These are phyloP conservation scores for Ophiostoma sp. DNA, from an alignment of 2,329 filamentous ascomycete genomes.

Conservation along the genomic window DNA sequence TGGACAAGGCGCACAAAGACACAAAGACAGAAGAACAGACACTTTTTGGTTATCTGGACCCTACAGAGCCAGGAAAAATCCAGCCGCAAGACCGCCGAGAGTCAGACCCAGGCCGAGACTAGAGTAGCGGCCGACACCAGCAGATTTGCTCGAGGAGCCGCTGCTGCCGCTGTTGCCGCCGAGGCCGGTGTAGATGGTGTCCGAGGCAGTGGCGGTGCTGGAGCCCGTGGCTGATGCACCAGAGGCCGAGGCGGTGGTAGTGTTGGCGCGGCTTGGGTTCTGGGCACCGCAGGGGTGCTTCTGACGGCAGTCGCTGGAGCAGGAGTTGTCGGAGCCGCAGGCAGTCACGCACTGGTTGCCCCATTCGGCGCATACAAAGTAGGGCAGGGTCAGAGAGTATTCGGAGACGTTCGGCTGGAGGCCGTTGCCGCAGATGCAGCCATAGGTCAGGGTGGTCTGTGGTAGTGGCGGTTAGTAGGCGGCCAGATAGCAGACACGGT, in stretches of 20 bases:
- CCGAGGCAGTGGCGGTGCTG: constrained; percentile 28
- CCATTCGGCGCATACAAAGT: constrained; percentile 68
- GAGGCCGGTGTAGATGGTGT: constrained; percentile 37
- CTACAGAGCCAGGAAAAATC: constrained; percentile 41
- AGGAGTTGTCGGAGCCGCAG: constrained; percentile 54
- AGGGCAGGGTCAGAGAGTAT: constrained; percentile 73
- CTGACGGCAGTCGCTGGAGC: constrained; percentile 54
- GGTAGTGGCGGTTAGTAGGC: not conserved
- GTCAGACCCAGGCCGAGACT: constrained; percentile 28
- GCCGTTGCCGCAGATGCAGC: constrained; percentile 65
- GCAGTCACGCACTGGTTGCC: constrained; percentile 59
- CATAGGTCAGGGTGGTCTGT: constrained; percentile 53
- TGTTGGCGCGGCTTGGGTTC: constrained; percentile 56
- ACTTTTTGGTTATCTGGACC: not conserved
- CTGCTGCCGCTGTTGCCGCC: constrained; percentile 22
- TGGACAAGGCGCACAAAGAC: no score
- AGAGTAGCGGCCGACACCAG: constrained; percentile 21
- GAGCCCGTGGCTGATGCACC: constrained; percentile 30
- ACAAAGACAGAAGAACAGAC: not conserved
- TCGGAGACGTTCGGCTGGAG: constrained; percentile 65
- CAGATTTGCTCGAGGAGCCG: constrained; percentile 16
- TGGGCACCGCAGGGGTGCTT: constrained; percentile 69
- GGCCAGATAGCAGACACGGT: not conserved
- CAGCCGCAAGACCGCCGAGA: constrained; percentile 29
- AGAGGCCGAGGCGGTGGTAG: constrained; percentile 40